Base-by-base conservation (phyloP, 768 basidiomycete species). In the Calvatia gigantea region DNA sequence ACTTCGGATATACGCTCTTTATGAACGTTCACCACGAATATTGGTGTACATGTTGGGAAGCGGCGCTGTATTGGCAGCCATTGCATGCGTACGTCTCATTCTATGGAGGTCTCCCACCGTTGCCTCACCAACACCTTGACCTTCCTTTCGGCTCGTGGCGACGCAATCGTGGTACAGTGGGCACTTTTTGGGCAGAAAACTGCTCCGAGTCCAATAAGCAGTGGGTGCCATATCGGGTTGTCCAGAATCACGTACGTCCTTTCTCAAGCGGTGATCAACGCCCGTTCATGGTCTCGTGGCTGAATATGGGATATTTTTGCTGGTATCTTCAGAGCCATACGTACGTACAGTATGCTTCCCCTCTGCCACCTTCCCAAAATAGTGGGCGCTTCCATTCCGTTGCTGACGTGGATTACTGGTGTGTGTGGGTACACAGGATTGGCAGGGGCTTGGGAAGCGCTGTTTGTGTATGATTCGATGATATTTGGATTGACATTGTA, bases 1-100 rank as follows among this genome's bases (percentile, higher is more conserved):
- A 11, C 63, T 79, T 38, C 76, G 82, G 37, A 77, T 77, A 48
- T 77, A 75, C 54, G 82, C 83, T 4, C 63, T 84, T 12, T 83
- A 81, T 54, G 66, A 69, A 9, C 63, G 75, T 32, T 75, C 73
- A 17, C 58, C 68, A 41, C 67, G 70, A 17, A 62, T 81, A 32
- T 56, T 77, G n/a, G 54, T 60, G 4, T 68, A 64, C 28, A 62
- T 82, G 63, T 15, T 77, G 1, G 62, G 64, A 5, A 65, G 68
- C 27, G 74, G 66, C 2, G 49, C 62, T 0, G 49, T 70, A 1
- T 57, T 82, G 29, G 54, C 61, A 1, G 64, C 58, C 1, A 51
- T 77, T 4, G 57, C 71, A 42, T 67, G 60, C 35, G 81, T 82
- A 59, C 47, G 77, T 69, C 31, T 35, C 17, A 33, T 33, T 29